Evolutionary conservation across 1,284 basidiomycete genomes (phyloP).

Genomic region (Heterobasidion annosum): DNA sequence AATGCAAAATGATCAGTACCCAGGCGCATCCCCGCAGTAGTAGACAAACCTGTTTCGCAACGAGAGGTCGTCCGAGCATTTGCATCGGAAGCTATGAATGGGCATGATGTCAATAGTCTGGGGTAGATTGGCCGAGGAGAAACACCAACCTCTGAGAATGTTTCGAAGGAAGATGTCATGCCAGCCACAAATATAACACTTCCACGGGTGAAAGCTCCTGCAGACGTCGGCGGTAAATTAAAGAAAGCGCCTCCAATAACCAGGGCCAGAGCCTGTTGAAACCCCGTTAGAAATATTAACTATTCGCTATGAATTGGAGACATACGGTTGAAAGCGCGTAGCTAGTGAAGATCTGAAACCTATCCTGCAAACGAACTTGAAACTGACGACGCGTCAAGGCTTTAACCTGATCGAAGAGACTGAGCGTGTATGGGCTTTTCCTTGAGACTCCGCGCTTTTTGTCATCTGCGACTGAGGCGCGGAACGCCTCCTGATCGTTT

Average conservation of each 20-base stretch:
- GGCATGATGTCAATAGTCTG: not conserved
- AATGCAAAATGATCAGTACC: slow-evolving; percentile 1
- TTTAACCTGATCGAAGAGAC: slow-evolving; percentile 67
- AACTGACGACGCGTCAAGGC: slow-evolving; percentile 73
- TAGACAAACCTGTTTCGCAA: slow-evolving; percentile 42
- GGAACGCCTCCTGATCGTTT: slow-evolving; percentile 67
- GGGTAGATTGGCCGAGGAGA: slow-evolving; percentile 2
- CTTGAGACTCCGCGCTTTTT: slow-evolving; percentile 81
- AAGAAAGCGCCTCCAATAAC: slow-evolving; percentile 74
- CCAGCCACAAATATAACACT: slow-evolving; percentile 74
- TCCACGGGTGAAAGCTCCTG: slow-evolving; percentile 86
- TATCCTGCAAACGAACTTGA: slow-evolving; percentile 73
- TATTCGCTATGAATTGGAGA: not conserved
- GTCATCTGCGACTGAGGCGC: slow-evolving; percentile 65
- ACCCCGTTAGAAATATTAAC: not conserved
- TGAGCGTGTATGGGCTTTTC: slow-evolving; percentile 84
- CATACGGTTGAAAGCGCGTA: slow-evolving; percentile 47
- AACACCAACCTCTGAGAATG: slow-evolving; percentile 56
- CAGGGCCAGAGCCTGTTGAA: slow-evolving; percentile 43
- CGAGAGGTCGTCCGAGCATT: slow-evolving; percentile 74
- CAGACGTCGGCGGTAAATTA: slow-evolving; percentile 63
- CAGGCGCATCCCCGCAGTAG: not conserved
- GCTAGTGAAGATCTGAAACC: slow-evolving; percentile 72
- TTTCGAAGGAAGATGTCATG: slow-evolving; percentile 67
- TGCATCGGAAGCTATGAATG: slow-evolving; percentile 43